These are phyloP conservation scores for Metschnikowia chrysomelidarum DNA, from an alignment of 805 yeast species.

Conservation along the genomic window DNA sequence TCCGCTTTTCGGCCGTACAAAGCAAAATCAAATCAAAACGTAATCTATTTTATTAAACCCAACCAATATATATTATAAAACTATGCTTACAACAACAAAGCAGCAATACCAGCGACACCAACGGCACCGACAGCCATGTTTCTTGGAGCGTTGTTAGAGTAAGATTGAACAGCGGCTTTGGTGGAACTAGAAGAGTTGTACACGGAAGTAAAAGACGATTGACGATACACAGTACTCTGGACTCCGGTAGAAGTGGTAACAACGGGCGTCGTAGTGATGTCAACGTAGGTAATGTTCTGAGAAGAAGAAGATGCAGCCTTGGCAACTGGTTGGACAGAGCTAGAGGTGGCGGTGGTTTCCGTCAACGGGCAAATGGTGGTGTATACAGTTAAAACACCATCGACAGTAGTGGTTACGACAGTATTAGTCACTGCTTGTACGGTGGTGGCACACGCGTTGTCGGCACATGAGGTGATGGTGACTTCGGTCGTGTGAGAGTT, in stretches of 20 bases:
- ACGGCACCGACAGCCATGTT: constrained; percentile 33
- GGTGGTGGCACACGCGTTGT: constrained; percentile 21
- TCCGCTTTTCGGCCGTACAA: no score
- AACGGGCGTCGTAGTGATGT: constrained; percentile 50
- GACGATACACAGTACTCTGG: constrained; percentile 39
- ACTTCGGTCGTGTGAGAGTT: constrained; percentile 25
- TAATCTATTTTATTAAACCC: constrained; percentile 4
- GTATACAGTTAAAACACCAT: constrained; percentile 25
- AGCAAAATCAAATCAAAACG: no score
- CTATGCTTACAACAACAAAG: constrained; percentile 27
- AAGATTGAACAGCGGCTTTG: constrained; percentile 25
- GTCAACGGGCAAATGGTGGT: constrained; percentile 21
- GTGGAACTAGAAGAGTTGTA: constrained; percentile 21
- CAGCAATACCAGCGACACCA: constrained; percentile 43
- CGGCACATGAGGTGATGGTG: constrained; percentile 28
- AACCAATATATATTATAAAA: constrained; percentile 6
- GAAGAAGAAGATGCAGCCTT: constrained; percentile 12
- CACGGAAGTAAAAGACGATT: constrained; percentile 38
- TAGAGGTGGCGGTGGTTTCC: constrained; percentile 11
- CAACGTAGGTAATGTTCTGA: constrained; percentile 42
- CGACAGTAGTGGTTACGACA: constrained; percentile 25
- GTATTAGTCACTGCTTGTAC: constrained; percentile 16
- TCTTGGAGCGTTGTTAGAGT: constrained; percentile 34
- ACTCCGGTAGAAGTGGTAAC: constrained; percentile 46
- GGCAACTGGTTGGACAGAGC: constrained; percentile 13